These are phyloP conservation scores for Theileria parva DNA, from an alignment of 169 alveolate species.

Conservation along the genomic window DNA sequence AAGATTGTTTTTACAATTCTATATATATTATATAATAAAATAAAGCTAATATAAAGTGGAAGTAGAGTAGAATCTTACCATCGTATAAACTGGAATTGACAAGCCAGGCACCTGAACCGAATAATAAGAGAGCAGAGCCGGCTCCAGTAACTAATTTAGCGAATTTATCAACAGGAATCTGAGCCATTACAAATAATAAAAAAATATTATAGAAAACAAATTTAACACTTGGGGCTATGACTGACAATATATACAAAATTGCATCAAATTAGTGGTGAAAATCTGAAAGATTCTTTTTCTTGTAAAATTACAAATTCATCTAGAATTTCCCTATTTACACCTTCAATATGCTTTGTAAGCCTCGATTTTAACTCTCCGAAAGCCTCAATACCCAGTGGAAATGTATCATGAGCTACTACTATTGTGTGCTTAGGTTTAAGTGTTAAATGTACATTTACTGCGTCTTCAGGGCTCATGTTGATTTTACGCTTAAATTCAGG, in stretches of 20 bases:
- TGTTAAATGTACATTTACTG: slow-evolving; percentile 37
- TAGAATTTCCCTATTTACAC: slow-evolving; percentile 13
- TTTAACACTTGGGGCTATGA: no score
- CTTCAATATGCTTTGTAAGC: not conserved
- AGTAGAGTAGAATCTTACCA: slow-evolving; percentile 9
- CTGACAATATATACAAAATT: no score
- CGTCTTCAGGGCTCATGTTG: slow-evolving; percentile 49
- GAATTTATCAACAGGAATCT: slow-evolving; percentile 26
- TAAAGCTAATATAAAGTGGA: not conserved
- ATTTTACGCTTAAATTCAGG: slow-evolving; percentile 23
- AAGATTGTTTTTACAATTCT: not conserved
- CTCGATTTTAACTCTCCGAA: slow-evolving; percentile 46
- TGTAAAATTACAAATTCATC: slow-evolving; percentile 28
- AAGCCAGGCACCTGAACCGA: slow-evolving; percentile 34
- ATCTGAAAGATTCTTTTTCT: slow-evolving; percentile 29
- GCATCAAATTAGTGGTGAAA: no score
- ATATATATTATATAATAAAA: no score
- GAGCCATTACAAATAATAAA: slow-evolving; percentile 1
- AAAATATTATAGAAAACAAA: no score
- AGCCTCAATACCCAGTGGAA: slow-evolving; percentile 50
- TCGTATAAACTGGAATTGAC: slow-evolving; percentile 47
- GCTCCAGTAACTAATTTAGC: slow-evolving; percentile 41
- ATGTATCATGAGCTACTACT: slow-evolving; percentile 52
- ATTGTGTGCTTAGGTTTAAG: slow-evolving; percentile 30
- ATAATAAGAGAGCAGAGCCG: slow-evolving; percentile 45